Conservation (phyloP, 2,329 filamentous ascomycete species). For the Talaromyces atroroseus region DNA sequence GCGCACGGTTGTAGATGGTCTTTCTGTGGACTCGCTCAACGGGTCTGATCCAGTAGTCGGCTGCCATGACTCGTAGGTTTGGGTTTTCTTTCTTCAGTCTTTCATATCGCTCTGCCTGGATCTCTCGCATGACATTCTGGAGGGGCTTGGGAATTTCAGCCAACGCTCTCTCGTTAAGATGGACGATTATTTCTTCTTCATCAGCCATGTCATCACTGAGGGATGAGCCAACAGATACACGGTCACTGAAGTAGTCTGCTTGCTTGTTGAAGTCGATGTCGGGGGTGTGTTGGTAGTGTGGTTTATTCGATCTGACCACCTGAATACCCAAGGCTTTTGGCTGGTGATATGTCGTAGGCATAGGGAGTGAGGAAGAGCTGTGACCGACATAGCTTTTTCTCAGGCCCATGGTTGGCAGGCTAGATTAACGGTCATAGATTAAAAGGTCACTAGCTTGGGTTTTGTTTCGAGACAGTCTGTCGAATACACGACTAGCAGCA, state of each 20-base stretch:
- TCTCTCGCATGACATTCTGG: constrained; percentile 22
- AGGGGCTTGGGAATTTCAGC: constrained; percentile 22
- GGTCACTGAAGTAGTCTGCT: constrained; percentile 5
- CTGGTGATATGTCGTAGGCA: not conserved
- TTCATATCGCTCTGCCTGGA: constrained; percentile 22
- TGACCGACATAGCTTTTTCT: constrained; percentile 1
- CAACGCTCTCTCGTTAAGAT: constrained; percentile 24
- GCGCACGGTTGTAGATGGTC: not conserved
- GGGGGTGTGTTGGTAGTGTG: not conserved
- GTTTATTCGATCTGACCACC: not conserved
- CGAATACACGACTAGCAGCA: not conserved
- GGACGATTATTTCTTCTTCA: constrained; percentile 26
- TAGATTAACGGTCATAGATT: not conserved
- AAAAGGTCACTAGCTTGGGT: not conserved
- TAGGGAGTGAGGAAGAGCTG: constrained; percentile 8
- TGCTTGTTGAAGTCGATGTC: not conserved
- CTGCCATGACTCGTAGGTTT: constrained; percentile 16
- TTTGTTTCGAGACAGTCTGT: not conserved
- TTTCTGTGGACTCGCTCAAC: not conserved
- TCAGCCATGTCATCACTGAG: constrained; percentile 14
- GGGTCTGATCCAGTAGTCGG: constrained; percentile 13
- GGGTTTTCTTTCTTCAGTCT: constrained; percentile 16
- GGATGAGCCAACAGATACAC: constrained; percentile 1
- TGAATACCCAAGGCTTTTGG: not conserved
- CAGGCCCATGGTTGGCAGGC: not conserved